Evolutionary conservation across 2,329 filamentous ascomycete genomes (phyloP), one percentile per base, ranked within the genome.

Genomic region (Aspergillus fructus): DNA sequence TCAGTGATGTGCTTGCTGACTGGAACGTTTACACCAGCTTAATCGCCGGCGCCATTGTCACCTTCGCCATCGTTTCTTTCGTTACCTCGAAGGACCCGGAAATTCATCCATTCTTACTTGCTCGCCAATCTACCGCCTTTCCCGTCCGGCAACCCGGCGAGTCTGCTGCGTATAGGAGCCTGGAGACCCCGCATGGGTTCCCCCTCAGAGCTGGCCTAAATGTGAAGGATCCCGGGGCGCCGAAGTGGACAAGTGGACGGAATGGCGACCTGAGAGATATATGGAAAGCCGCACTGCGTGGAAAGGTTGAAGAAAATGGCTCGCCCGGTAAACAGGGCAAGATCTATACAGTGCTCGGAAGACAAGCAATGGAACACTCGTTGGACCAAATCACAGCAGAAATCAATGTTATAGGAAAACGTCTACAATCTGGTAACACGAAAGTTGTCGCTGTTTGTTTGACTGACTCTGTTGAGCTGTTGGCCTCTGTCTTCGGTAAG

Each of bases 241-340:
- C 90, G 47, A 91, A 91, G 76, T 97, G 93, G 90, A 83, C 89
- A 9, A 80, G 83, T 56, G 93, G 93, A 49, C 87, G 89, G 55
- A 88, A 96, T 73, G 94, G 94, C 45, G 93, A 99, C 67, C 79
- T 99, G 63, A 85, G 93, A 54, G 93, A 99, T 74, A 81, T 99
- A 56, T 99, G 94, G 94, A 85, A 88, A 62, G 84, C 84, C 68
- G 89, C 86, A 42, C 81, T 87, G 9, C 81, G 80, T 55, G 91
- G 90, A 49, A 78, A 83, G 8, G 76, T 83, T 15, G 83, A 86
- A 55, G 85, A 86, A 37, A 84, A 87, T 46, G 88, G 87, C 33
- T 81, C 83, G 41, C 79, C 82, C 1, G 83, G 83, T 41, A 86
- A 85, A 62, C 81, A 76, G 67, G 90, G 89, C 59, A 86, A 86